These are phyloP conservation scores for Coniella vitis DNA, from an alignment of 2,329 filamentous ascomycete species.

Conservation along the genomic window DNA sequence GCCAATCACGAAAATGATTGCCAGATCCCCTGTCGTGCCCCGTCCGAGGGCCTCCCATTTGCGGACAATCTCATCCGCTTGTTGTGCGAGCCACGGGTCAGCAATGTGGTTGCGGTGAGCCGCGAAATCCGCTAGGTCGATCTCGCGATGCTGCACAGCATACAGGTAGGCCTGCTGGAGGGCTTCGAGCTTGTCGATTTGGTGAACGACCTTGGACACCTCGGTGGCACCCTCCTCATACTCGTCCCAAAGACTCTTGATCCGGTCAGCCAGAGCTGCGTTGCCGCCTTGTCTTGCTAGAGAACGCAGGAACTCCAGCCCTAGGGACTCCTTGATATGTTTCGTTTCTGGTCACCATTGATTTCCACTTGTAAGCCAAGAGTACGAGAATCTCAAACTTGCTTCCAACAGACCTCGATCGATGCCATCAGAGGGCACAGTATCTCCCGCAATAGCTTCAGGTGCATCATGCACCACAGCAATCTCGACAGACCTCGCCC, in stretches of 20 bases:
- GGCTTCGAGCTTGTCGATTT: slow-evolving; percentile 1
- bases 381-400: no score
- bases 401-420: no score
- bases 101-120: neutral
- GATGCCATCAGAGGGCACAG: no score
- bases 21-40: neutral
- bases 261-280: neutral
- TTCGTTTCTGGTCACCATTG: no score
- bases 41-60: neutral
- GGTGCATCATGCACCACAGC: no score
- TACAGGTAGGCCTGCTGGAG: neutral
- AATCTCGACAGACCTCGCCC: no score
- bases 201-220: neutral
- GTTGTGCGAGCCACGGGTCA: neutral
- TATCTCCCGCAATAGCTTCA: no score
- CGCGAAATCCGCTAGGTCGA: neutral
- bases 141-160: neutral
- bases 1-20: neutral
- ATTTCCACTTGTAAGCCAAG: no score
- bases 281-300: neutral
- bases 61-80: neutral
- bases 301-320: neutral
- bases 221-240: neutral
- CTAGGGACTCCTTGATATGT: neutral
- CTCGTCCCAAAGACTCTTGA: slow-evolving; percentile 3